These are phyloP conservation scores for Diutina siamensis DNA, from an alignment of 1,139 yeast genomes.

Conservation along the genomic window DNA sequence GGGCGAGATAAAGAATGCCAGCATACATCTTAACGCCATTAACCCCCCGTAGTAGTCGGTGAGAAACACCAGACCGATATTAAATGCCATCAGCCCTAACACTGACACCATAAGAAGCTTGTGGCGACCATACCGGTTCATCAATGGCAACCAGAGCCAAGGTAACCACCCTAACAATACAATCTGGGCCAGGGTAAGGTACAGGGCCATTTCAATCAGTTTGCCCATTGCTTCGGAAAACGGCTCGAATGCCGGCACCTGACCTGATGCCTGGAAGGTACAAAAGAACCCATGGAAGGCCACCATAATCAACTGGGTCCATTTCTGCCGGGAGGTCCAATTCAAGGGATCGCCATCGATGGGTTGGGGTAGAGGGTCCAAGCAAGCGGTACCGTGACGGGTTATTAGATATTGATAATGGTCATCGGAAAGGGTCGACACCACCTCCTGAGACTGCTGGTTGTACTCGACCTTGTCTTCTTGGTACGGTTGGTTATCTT, in stretches of 20 bases:
- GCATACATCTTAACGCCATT: neutral
- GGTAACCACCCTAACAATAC: constrained; percentile 2
- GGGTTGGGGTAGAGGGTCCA: neutral
- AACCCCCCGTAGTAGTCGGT: neutral
- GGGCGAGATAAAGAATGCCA: neutral
- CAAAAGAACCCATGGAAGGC: constrained; percentile 5
- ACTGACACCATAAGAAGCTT: constrained; percentile 1
- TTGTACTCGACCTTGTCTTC: neutral
- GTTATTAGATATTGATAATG: neutral
- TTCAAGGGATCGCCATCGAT: neutral
- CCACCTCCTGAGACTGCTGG: neutral
- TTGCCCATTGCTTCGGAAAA: neutral
- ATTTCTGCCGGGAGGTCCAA: neutral
- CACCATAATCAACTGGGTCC: constrained; percentile 1
- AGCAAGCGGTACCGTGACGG: neutral
- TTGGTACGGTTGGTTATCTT: too few relatives aligned
- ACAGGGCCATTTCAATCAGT: neutral
- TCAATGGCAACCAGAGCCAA: constrained; percentile 4
- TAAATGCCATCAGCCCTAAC: constrained; percentile 5
- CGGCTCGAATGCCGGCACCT: constrained; percentile 1
- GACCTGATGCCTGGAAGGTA: constrained; percentile 2
- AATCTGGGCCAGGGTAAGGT: constrained; percentile 5
- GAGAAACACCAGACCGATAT: neutral
- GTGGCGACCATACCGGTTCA: constrained; percentile 1
- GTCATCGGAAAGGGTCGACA: neutral